Base-by-base conservation (phyloP, 2,329 filamentous ascomycete genomes). In the Lasiodiplodia gonubiensis region DNA sequence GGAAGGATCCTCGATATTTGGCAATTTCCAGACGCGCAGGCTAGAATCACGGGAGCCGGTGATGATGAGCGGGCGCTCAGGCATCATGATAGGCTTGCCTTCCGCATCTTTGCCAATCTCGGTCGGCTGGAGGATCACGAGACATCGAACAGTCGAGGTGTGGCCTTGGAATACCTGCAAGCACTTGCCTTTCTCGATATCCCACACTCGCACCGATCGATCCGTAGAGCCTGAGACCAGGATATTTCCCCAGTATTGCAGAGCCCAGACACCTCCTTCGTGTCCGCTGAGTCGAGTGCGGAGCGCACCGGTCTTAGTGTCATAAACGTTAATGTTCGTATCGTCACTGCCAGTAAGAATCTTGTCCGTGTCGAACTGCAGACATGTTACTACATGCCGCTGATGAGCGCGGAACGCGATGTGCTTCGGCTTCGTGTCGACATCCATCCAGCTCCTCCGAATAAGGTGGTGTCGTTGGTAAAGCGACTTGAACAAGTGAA, bases 141-240 rank as follows among this genome's bases (percentile, higher is more conserved):
- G 83, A 76, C 95, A 99, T 70, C 95, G 90, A 3, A 99, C 95
- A 16, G 95, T 99, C 51, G 94, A 98, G 11, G 95, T 99, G 76
- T 99, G 95, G 0, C 95, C 96, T 75, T 97, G 94, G 77, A 99
- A 99, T 0, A 97, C 90, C 76, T 99, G 95, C 12, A 94, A 94
- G 78, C 94, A 97, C 54, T 92, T 87, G 0, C 94, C 95, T 73
- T 91, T 91, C 75, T 97, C 93, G 70, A 99, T 97, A 76, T 99
- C 94, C 95, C 95, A 99, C 0, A 99, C 94, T n/a, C 95, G 89
- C n/a, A 99, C 95, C 12, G 95, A 97, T 55, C 95, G 87, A 79
- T 99, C 95, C 0, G 95, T 99, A 7, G 94, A 97, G 2, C 95
- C 95, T 18, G 95, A 99, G 2, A 99, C 95, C 23, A 99, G 83